Percentiles rank a stretch among this genome's conserved stretches.
phyloP scores from a whole-genome alignment of 2,329 filamentous ascomycete species.

The Xylariaceae sp. region DNA sequence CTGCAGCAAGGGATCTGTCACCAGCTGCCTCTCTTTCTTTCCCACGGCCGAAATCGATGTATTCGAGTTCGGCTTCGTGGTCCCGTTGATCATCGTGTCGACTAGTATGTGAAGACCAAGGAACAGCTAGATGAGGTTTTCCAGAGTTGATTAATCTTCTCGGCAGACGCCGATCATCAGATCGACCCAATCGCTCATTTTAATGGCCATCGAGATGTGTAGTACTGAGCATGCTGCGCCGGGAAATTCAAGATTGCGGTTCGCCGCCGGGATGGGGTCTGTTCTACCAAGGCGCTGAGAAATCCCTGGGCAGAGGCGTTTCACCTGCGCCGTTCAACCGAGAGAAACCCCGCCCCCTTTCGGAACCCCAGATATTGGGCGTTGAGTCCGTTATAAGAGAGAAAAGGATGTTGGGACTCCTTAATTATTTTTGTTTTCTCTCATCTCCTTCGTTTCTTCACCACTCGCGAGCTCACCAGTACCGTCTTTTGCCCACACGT shows the following conservation, averaged over 20 bases:
- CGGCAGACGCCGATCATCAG: no score
- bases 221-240: not conserved
- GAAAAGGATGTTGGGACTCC: not conserved
- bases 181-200: no score
- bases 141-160: no score
- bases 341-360: slow-evolving; percentile 13
- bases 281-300: not conserved
- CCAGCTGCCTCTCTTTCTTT: not conserved
- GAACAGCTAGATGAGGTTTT: no score
- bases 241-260: not conserved
- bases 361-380: slow-evolving; percentile 11
- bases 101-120: no score
- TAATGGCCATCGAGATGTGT: no score
- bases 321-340: not conserved
- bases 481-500: not conserved
- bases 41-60: no score
- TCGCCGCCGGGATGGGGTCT: not conserved
- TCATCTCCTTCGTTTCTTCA: not conserved
- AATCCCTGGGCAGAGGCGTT: slow-evolving; percentile 8
- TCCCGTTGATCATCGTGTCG: no score
- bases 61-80: no score
- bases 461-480: not conserved
- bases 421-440: not conserved
- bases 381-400: slow-evolving; percentile 19
- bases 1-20: not conserved